Evolutionary conservation across 169 alveolate genomes (phyloP), one percentile per base, ranked within the genome.

Genomic region (Plasmodium yoelii): DNA sequence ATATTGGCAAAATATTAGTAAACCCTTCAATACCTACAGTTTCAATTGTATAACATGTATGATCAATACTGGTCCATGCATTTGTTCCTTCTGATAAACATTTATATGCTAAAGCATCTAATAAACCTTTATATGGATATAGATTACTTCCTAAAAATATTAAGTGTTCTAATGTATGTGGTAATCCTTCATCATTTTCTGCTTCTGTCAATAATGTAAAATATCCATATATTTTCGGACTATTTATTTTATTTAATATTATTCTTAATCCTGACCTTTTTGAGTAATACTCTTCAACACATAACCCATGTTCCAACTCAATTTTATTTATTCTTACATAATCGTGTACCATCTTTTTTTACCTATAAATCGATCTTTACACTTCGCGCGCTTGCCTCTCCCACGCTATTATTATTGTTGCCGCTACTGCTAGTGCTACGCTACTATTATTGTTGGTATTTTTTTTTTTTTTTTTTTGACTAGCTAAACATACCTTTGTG

Each of bases 61-160:
- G 95, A 47, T 94, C 98, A 26, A 94, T 92, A 4, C 93, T 93
- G 0, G 98, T 96, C 98, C 98, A 96, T 5, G 98, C 98, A 51
- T 96, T 96, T 9, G 98, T 96, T 24, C 98, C 98, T 56, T 92
- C 94, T 1, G 98, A 92, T 7, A 96, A 88, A 61, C 97, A 94
- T 39, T 88, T 86, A 57, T 88, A 88, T 0, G 97, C 95, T 87
- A 94, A 70, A 24, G 91, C 69, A 61, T 95, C 97, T 70, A 95
- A 56, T 2, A 94, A 92, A 1, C 97, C 98, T 69, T 96, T 93
- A 72, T 93, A 74, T 1, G 97, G 97, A 73, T 93, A 95, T 34
- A 64, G 77, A 57, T 93, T 68, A 67, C 97, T 95, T 19, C 98
- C 98, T 61, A 96, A 51, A 91, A 96, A 96, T 47, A 95, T 93